These are phyloP conservation scores for Sclerospora graminicola DNA, from an alignment of 352 stramenopile species.

Conservation along the genomic window DNA sequence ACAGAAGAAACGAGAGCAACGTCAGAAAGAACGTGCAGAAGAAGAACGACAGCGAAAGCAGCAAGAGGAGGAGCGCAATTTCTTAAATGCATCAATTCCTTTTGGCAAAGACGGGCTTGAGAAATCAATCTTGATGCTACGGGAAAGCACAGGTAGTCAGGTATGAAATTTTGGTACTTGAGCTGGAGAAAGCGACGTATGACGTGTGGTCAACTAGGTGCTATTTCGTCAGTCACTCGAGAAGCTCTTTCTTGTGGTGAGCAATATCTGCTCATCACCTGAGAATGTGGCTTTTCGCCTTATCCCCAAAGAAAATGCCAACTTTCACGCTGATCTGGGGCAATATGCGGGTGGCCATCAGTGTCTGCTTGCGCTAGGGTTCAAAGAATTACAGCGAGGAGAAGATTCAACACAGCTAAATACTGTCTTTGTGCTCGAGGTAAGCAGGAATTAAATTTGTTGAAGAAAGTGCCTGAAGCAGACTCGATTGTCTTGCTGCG, in stretches of 20 bases:
- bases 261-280: conserved; percentile 57
- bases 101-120: conserved; percentile 34
- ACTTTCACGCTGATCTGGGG: conserved; percentile 63
- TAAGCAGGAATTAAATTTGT: conserved; percentile 2
- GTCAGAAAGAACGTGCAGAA: conserved; percentile 22
- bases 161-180: conserved; percentile 5
- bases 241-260: conserved; percentile 43
- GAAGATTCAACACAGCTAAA: conserved; percentile 24
- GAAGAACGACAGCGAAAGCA: conserved; percentile 22
- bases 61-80: conserved; percentile 22
- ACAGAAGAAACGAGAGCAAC: conserved; percentile 43
- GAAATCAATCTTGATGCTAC: conserved; percentile 30
- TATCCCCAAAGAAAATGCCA: conserved; percentile 58
- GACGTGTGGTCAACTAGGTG: conserved; percentile 7
- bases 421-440: conserved; percentile 58
- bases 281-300: conserved; percentile 62
- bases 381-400: conserved; percentile 47
- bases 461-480: too few relatives aligned
- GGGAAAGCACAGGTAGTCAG: conserved; percentile 25
- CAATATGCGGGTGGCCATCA: conserved; percentile 49
- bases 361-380: conserved; percentile 61
- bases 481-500: background rate
- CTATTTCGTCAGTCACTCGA: conserved; percentile 27
- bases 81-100: conserved; percentile 23
- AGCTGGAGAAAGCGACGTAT: background rate